Base-by-base conservation (phyloP, 495 filamentous ascomycete species). In the Neurospora sp. region DNA sequence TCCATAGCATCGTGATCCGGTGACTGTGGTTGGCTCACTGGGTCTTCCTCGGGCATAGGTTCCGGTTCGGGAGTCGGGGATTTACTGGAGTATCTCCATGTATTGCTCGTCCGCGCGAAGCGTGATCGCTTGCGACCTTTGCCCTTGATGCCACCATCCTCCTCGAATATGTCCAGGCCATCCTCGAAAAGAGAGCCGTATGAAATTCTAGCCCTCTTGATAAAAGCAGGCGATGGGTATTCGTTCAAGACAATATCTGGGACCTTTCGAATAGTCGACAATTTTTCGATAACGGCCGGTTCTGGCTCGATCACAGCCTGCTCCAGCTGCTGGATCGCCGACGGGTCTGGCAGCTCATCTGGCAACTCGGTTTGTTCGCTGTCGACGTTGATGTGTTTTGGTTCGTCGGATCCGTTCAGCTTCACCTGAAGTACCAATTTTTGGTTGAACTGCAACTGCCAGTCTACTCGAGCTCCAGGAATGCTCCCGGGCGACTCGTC, bases 201-300 rank as follows among this genome's bases (percentile, higher is more conserved):
- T 2, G 89, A 92, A 6, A 88, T 79, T 61, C 91, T 85, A 20
- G 85, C 82, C 35, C 90, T 84, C 75, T 89, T 92, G 22, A 92
- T 75, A 74, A 96, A 96, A 9, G 91, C 92, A 6, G 94, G 93
- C 6, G 94, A 96, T 27, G 86, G 83, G 85, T 88, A 96, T 77
- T 85, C 83, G 71, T 83, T 80, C 4, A 61, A 10, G 4, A 72
- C 74, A 27, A 77, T 27, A 69, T 70, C 74, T 74, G 75, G 71
- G 44, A 73, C 72, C 35, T 73, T 78, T 71, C 70, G 79, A 44
- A 69, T 27, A 53, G 73, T 61, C 18, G 65, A 69, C 35, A 69
- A 48, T 39, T 39, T 69, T 20, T 71, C 74, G 69, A 72, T 69
- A 9, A 37, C 72, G 68, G 45, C 22, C 31, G 27, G 41, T 37